phyloP scores from a whole-genome alignment of 768 basidiomycete genomes.

The Imleria badia region DNA sequence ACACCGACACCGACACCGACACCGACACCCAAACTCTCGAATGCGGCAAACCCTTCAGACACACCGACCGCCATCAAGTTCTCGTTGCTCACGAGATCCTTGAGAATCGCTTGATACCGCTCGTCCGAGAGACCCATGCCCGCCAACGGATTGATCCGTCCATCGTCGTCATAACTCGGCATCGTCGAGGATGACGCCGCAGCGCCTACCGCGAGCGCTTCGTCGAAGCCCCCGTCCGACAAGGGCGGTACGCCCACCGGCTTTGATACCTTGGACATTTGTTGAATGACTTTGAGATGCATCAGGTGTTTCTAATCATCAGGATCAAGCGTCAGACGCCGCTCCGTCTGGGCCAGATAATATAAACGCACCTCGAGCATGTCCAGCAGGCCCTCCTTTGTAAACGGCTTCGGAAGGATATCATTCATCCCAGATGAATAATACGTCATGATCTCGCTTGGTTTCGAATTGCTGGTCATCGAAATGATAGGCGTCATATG shows the following conservation, averaged over 20 bases:
- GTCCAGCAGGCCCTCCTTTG: conserved; percentile 84
- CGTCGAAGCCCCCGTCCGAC: conserved; percentile 51
- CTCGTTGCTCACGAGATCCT: conserved; percentile 68
- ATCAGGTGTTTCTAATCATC: conserved; percentile 71
- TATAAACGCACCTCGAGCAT: conserved; percentile 75
- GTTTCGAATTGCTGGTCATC: conserved; percentile 95
- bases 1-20: conserved; percentile 14
- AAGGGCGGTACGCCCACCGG: conserved; percentile 66
- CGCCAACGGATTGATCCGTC: conserved; percentile 76
- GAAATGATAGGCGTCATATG: conserved; percentile 96
- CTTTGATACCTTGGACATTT: conserved; percentile 60
- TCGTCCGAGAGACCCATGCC: conserved; percentile 89
- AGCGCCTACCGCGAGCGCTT: conserved; percentile 49
- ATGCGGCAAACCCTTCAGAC: conserved; percentile 22
- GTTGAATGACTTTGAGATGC: conserved; percentile 84
- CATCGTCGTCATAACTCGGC: conserved; percentile 38
- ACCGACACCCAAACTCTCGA: conserved; percentile 16
- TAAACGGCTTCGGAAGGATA: conserved; percentile 95
- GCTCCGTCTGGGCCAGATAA: background rate
- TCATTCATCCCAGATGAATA: conserved; percentile 84
- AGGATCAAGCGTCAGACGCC: background rate
- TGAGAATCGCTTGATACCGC: conserved; percentile 78
- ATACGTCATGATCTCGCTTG: conserved; percentile 88
- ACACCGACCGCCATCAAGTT: conserved; percentile 47
- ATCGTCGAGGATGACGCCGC: conserved; percentile 29